Evolutionary conservation across 2,329 filamentous ascomycete species (phyloP).

Genomic region (Cercospora zeina): DNA sequence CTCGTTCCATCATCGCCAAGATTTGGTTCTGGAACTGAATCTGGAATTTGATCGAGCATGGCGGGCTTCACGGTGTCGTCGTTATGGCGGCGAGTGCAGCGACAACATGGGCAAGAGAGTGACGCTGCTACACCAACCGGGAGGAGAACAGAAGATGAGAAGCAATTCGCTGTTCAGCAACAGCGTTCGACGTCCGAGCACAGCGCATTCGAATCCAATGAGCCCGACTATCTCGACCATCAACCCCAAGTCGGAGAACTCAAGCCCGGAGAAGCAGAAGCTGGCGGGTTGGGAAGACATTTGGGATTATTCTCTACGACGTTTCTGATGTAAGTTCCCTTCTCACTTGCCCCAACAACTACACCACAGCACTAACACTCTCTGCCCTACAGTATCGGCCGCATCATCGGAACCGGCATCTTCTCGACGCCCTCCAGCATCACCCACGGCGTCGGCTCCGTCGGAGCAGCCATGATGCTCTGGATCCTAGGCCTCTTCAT

Average conservation of each 20-base stretch:
- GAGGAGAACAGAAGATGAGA: not conserved
- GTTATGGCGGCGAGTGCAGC: not conserved
- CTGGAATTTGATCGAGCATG: not conserved
- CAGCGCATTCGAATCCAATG: not conserved
- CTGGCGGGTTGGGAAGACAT: slow-evolving; percentile 23
- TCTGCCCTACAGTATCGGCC: slow-evolving; percentile 10
- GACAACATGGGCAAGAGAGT: not conserved
- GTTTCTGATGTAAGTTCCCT: slow-evolving; percentile 15
- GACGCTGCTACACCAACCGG: not conserved
- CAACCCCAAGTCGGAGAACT: slow-evolving; percentile 17
- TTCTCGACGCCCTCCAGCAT: slow-evolving; percentile 21
- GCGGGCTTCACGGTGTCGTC: not conserved
- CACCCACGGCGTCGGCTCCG: slow-evolving; percentile 54
- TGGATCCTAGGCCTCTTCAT: slow-evolving; percentile 65
- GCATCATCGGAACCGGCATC: slow-evolving; percentile 25
- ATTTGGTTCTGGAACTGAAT: not conserved
- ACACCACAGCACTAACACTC: not conserved
- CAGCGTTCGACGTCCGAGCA: not conserved
- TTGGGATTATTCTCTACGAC: slow-evolving; percentile 25
- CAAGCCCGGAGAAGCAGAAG: slow-evolving; percentile 17
- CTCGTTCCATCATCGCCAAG: not conserved
- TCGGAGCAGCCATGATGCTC: slow-evolving; percentile 63
- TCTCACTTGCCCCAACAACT: not conserved
- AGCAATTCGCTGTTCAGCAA: not conserved
- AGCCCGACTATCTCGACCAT: not conserved